phyloP scores from a whole-genome alignment of 192 early-diverging fungal genomes.

The Entomortierella parvispora region DNA sequence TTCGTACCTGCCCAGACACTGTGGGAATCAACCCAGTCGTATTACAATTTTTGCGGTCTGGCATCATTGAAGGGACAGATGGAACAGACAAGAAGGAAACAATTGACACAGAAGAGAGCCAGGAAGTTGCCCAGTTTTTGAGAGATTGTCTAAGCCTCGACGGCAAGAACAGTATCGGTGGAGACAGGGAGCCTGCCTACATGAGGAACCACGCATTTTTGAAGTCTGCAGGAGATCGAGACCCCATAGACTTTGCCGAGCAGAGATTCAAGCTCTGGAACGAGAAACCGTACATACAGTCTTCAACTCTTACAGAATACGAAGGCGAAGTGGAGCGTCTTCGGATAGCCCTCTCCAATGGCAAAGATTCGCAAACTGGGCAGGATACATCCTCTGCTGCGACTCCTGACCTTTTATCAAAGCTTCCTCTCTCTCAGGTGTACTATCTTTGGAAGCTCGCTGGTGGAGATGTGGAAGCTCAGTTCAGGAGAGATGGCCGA shows the following conservation, averaged over 20 bases:
- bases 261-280: constrained; percentile 19
- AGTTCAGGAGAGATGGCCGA: constrained; percentile 58
- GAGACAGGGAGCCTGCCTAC: constrained; percentile 14
- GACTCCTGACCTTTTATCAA: constrained; percentile 33
- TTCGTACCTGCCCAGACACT: constrained; percentile 31
- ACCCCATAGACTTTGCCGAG: neutral
- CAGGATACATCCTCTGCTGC: neutral
- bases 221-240: neutral
- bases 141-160: constrained; percentile 20
- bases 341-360: constrained; percentile 14
- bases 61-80: constrained; percentile 1
- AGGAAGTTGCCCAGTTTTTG: constrained; percentile 17
- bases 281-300: constrained; percentile 55
- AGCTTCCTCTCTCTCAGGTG: constrained; percentile 60
- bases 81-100: constrained; percentile 4
- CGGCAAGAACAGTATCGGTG: neutral
- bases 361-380: neutral
- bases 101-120: neutral
- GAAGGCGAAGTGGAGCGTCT: constrained; percentile 49
- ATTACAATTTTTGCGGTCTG: constrained; percentile 55
- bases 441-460: constrained; percentile 75
- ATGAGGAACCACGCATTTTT: constrained; percentile 27
- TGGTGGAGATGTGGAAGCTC: constrained; percentile 70
- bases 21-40: constrained; percentile 58
- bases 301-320: constrained; percentile 48